Evolutionary conservation across 2,329 filamentous ascomycete genomes (phyloP), one percentile per base, ranked within the genome.

Genomic region (Leptoxyphium fumago): DNA sequence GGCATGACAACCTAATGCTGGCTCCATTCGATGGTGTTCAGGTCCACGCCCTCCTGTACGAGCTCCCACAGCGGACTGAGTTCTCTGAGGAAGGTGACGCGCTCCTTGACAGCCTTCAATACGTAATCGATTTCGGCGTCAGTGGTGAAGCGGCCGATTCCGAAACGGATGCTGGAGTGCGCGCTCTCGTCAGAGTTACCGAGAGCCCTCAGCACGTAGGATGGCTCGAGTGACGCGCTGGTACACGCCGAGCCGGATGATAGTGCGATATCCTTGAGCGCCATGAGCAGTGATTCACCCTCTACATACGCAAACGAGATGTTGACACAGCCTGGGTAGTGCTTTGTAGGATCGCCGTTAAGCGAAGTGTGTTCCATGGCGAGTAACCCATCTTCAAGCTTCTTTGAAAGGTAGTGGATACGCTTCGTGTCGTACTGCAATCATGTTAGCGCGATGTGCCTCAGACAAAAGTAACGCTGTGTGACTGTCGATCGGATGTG

Each of bases 281-380:
- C 91, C 91, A 98, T 98, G 50, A 98, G 74, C 1, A 98, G 80
- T 2, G 91, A 96, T 66, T 98, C 91, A 53, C 91, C 91, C 66
- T 98, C 91, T 4, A 98, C 87, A 58, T 98, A 98, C 29, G 91
- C 89, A 60, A 98, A 98, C 0, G 91, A 98, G 10, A 98, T 84
- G 63, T 98, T 98, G 48, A 98, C 89, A 56, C 91, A 98, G 50
- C 91, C 91, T 2, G 91, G 87, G 62, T 98, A 98, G 64, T 93
- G 93, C 43, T 77, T 74, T 4, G 82, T 66, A 2, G 80, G 73
- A 54, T 91, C 86, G 42, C 91, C 91, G 58, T 98, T 98, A 55
- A 94, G 80, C 8, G 74, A 77, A 2, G 91, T 94, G 66, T 98
- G 91, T 62, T 96, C 91, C 69, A 98, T 76, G 5, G 84, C 66